phyloP scores from a whole-genome alignment of 495 filamentous ascomycete species.

The Penicillium desertorum region DNA sequence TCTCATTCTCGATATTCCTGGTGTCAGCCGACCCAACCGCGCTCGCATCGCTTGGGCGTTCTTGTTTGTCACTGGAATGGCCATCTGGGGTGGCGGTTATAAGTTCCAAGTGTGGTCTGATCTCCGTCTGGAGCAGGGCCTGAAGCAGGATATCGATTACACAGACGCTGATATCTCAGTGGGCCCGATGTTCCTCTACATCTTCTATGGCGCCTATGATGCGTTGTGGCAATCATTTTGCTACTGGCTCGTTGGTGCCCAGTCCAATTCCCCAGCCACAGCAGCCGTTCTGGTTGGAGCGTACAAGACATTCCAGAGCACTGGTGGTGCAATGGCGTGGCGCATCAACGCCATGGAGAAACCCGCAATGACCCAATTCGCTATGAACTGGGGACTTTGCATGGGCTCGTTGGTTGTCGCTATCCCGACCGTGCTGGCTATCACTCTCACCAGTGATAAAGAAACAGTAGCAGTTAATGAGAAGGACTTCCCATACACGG shows the following conservation, averaged over 20 bases:
- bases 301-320: conserved; percentile 90
- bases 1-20: conserved; percentile 44
- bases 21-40: conserved; percentile 39
- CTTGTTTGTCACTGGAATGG: conserved; percentile 48
- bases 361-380: conserved; percentile 57
- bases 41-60: conserved; percentile 48
- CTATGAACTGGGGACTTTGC: conserved; percentile 66
- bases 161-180: conserved; percentile 34
- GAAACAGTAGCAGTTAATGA: not conserved
- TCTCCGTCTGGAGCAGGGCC: conserved; percentile 26
- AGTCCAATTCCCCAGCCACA: conserved; percentile 81
- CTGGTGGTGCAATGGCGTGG: conserved; percentile 83
- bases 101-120: conserved; percentile 48
- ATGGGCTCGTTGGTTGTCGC: conserved; percentile 65
- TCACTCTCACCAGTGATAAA: conserved; percentile 32
- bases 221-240: conserved; percentile 69
- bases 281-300: conserved; percentile 86
- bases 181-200: conserved; percentile 55
- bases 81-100: conserved; percentile 56
- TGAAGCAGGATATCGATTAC: conserved; percentile 44
- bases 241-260: conserved; percentile 85
- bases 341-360: conserved; percentile 64
- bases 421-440: conserved; percentile 60
- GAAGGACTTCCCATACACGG: not conserved
- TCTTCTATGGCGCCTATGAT: conserved; percentile 56